phyloP scores from a whole-genome alignment of 2,329 filamentous ascomycete genomes.

The Emergomyces orientalis region DNA sequence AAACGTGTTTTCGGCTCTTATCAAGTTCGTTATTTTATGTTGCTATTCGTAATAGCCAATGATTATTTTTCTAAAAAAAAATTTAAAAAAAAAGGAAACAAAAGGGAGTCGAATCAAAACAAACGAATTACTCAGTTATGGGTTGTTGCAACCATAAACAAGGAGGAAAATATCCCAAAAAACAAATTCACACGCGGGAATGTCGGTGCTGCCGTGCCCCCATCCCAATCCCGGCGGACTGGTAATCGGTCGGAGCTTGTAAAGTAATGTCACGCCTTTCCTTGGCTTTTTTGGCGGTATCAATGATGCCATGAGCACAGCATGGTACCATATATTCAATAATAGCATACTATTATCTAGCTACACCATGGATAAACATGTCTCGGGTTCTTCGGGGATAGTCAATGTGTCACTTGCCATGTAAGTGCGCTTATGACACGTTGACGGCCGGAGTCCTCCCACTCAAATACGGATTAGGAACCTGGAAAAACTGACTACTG shows the following conservation, averaged over 20 bases:
- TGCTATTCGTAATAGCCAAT: neutral
- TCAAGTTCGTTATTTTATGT: neutral
- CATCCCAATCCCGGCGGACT: constrained; percentile 2
- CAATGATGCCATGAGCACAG: neutral
- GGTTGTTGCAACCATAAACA: neutral
- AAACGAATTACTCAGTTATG: neutral
- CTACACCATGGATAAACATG: neutral
- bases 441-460: neutral
- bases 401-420: neutral
- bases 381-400: neutral
- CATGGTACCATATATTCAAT: neutral
- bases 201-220: neutral
- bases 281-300: neutral
- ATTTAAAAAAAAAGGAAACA: neutral
- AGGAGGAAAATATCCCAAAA: neutral
- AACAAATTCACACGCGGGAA: neutral
- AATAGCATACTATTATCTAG: neutral
- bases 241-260: constrained; percentile 5
- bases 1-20: neutral
- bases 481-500: neutral
- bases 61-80: neutral
- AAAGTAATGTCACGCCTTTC: constrained; percentile 2
- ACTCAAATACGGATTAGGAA: neutral
- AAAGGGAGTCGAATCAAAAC: neutral
- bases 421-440: neutral